phyloP scores from a whole-genome alignment of 2,329 filamentous ascomycete species.

The Beauveria bassiana region DNA sequence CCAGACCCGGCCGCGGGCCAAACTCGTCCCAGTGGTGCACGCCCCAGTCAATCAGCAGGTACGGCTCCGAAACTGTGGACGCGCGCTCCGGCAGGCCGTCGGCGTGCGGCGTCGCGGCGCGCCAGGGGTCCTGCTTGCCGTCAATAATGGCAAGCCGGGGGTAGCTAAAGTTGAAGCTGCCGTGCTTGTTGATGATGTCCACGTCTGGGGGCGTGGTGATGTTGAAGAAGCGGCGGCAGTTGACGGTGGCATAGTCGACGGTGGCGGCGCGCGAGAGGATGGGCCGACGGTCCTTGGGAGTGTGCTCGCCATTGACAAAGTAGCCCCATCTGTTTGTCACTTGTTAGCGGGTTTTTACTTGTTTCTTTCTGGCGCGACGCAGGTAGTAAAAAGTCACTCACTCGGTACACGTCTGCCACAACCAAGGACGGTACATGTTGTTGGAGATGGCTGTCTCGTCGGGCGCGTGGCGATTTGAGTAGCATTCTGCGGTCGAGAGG shows the following conservation, averaged over 20 bases:
- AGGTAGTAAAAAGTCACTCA: slow-evolving; percentile 22
- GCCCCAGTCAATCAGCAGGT: slow-evolving; percentile 63
- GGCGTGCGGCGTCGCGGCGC: slow-evolving; percentile 63
- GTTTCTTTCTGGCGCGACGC: neutral
- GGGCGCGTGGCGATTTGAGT: slow-evolving; percentile 19
- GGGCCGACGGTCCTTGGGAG: slow-evolving; percentile 55
- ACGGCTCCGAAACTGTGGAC: slow-evolving; percentile 59
- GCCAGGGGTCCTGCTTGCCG: slow-evolving; percentile 74
- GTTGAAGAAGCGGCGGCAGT: slow-evolving; percentile 64
- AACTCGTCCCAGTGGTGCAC: slow-evolving; percentile 81
- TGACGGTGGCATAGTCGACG: slow-evolving; percentile 50
- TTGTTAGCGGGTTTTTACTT: neutral
- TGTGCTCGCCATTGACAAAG: slow-evolving; percentile 64
- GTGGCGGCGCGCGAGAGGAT: slow-evolving; percentile 65
- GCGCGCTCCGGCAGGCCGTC: slow-evolving; percentile 48
- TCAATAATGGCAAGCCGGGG: slow-evolving; percentile 69
- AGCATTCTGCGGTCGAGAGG: slow-evolving; percentile 23
- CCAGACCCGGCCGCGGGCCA: slow-evolving; percentile 45
- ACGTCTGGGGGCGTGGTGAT: slow-evolving; percentile 56
- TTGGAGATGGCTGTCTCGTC: slow-evolving; percentile 18
- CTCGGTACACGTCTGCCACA: slow-evolving; percentile 49
- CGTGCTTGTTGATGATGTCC: slow-evolving; percentile 65
- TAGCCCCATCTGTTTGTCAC: slow-evolving; percentile 59
- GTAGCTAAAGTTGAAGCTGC: slow-evolving; percentile 65
- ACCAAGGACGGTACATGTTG: slow-evolving; percentile 33